Evolutionary conservation across 2,329 filamentous ascomycete genomes (phyloP).

Genomic region (Diaporthe sp.): DNA sequence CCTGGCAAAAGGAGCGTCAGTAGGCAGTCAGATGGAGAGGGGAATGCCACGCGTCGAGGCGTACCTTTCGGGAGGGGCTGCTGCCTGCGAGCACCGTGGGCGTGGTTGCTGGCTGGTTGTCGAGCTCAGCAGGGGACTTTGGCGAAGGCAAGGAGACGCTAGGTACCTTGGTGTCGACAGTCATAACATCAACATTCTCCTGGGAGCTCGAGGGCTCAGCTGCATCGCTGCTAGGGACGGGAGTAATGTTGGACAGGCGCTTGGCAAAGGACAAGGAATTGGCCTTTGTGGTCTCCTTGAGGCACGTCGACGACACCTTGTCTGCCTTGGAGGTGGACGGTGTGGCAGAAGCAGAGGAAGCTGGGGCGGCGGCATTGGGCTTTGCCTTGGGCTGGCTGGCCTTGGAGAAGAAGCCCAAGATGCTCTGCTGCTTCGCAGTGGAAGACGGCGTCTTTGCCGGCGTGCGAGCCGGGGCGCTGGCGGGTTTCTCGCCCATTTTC

Average conservation of each 20-base stretch:
- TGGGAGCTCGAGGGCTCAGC: conserved; percentile 75
- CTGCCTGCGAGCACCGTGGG: conserved; percentile 59
- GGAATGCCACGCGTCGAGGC: conserved; percentile 26
- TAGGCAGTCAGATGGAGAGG: background rate
- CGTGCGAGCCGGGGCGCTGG: conserved; percentile 44
- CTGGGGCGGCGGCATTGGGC: conserved; percentile 46
- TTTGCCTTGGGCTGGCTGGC: conserved; percentile 41
- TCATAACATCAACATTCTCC: conserved; percentile 65
- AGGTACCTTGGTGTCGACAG: conserved; percentile 58
- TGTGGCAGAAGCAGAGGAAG: conserved; percentile 40
- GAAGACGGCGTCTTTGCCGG: conserved; percentile 52
- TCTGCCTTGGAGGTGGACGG: conserved; percentile 38
- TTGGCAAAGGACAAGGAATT: conserved; percentile 53
- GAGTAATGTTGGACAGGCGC: conserved; percentile 67
- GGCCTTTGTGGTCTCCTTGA: conserved; percentile 58
- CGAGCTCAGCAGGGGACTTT: conserved; percentile 53
- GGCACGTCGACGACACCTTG: conserved; percentile 48
- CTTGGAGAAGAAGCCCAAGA: conserved; percentile 84
- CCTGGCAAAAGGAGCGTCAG: conserved; percentile 45
- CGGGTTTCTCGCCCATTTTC: conserved; percentile 31
- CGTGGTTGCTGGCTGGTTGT: conserved; percentile 48
- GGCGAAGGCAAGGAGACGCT: conserved; percentile 59
- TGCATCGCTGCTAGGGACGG: conserved; percentile 84
- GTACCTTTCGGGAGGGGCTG: conserved; percentile 85
- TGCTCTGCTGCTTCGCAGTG: conserved; percentile 73